A percentile compares a stretch with the other conserved stretches of the same genome.
phyloP scores from a whole-genome alignment of 169 alveolate genomes.

The Eimeria maxima region DNA sequence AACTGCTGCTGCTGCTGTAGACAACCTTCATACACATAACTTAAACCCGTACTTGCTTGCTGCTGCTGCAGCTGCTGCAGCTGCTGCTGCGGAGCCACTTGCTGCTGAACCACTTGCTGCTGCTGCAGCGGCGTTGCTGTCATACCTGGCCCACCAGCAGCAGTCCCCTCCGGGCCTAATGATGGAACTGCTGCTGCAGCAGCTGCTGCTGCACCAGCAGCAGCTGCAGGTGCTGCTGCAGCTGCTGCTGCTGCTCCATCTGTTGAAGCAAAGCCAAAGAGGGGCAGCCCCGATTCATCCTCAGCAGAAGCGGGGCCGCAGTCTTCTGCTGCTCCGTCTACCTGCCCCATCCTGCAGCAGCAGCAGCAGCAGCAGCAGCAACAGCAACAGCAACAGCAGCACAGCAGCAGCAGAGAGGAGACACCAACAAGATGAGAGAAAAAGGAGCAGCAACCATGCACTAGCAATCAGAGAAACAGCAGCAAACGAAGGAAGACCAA shows the following conservation, averaged over 20 bases:
- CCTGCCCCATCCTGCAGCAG: slow-evolving; percentile 28
- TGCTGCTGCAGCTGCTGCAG: slow-evolving; percentile 10
- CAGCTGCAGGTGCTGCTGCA: neutral
- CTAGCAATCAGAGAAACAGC: too few relatives aligned
- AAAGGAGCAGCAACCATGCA: too few relatives aligned
- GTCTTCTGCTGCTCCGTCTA: neutral
- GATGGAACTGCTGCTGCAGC: neutral
- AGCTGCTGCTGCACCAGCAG: too few relatives aligned
- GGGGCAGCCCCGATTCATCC: neutral
- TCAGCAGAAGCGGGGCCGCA: slow-evolving; percentile 1
- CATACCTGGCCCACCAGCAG: neutral
- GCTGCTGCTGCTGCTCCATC: slow-evolving; percentile 22
- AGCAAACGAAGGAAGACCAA: too few relatives aligned
- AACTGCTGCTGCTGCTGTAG: too few relatives aligned
- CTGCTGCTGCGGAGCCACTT: neutral
- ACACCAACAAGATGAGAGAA: too few relatives aligned
- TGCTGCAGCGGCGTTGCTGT: neutral
- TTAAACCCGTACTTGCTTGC: too few relatives aligned
- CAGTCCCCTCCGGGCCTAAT: neutral
- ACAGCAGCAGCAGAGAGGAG: slow-evolving; percentile 12
- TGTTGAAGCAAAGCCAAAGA: neutral
- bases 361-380: slow-evolving; percentile 23
- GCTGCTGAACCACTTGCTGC: slow-evolving; percentile 1
- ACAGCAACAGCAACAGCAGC: neutral
- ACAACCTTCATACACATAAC: too few relatives aligned